These are phyloP conservation scores for Salix arbutifolia DNA, from an alignment of 345 rosid genomes.

Conservation along the genomic window DNA sequence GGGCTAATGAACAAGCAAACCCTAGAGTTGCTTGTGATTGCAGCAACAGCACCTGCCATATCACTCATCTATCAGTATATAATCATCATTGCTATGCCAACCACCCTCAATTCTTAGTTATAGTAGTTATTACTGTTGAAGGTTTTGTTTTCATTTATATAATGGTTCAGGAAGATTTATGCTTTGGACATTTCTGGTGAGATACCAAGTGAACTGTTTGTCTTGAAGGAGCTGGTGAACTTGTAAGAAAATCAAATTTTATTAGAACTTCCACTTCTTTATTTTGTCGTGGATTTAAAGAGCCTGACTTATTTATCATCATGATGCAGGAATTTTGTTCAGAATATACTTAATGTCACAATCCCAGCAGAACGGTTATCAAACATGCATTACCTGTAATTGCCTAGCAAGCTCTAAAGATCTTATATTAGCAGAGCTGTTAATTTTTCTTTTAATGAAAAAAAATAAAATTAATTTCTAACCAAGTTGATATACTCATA, in stretches of 20 bases:
- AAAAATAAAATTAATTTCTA: background rate
- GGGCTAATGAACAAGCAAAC: slow-evolving; percentile 36
- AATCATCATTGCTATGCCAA: background rate
- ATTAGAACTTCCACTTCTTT: background rate
- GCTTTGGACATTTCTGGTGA: slow-evolving; percentile 52
- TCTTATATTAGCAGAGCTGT: background rate
- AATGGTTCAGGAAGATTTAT: slow-evolving; percentile 48
- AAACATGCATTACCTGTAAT: slow-evolving; percentile 55
- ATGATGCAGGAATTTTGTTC: slow-evolving; percentile 46
- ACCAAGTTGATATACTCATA: background rate
- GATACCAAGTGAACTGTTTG: slow-evolving; percentile 47
- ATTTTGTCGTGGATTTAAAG: background rate
- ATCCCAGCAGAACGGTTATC: slow-evolving; percentile 43
- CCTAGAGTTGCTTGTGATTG: slow-evolving; percentile 50
- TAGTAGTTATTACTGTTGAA: background rate
- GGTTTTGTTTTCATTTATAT: background rate
- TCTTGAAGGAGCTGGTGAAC: slow-evolving; percentile 40
- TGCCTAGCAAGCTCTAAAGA: background rate
- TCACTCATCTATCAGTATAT: slow-evolving; percentile 44
- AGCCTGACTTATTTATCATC: background rate
- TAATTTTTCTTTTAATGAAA: background rate
- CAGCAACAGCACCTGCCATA: slow-evolving; percentile 38
- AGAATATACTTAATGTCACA: slow-evolving; percentile 46
- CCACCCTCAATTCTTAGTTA: background rate
- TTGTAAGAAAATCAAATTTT: slow-evolving; percentile 31